These are phyloP conservation scores for Acrocalymma vagum DNA, from an alignment of 2,329 filamentous ascomycete genomes.

Conservation along the genomic window DNA sequence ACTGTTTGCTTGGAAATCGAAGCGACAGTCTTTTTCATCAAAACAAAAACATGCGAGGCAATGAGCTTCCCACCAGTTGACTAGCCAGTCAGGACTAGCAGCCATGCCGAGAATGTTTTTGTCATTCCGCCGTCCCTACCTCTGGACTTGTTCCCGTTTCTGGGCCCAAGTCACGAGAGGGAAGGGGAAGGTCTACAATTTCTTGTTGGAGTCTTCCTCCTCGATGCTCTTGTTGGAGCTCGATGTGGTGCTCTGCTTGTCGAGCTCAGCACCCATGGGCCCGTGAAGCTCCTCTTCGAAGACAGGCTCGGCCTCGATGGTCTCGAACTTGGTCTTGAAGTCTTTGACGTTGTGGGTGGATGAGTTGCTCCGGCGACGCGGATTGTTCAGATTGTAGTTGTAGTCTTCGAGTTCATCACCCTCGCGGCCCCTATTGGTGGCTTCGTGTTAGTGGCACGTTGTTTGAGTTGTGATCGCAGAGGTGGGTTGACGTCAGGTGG, in stretches of 20 bases:
- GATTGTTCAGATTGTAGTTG: conserved; percentile 82
- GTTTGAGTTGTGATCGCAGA: not conserved
- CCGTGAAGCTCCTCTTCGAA: conserved; percentile 90
- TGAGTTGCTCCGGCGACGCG: conserved; percentile 92
- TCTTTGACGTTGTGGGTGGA: conserved; percentile 76
- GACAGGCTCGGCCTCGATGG: conserved; percentile 86
- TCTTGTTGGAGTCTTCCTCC: conserved; percentile 61
- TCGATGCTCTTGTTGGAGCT: conserved; percentile 68
- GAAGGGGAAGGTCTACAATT: conserved; percentile 50
- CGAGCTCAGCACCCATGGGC: conserved; percentile 63
- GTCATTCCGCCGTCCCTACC: too few species aligned
- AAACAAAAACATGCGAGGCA: conserved; percentile 9
- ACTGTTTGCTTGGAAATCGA: conserved; percentile 20
- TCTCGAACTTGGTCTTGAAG: conserved; percentile 97
- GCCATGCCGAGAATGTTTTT: conserved; percentile 20
- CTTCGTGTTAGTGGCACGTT: conserved; percentile 22
- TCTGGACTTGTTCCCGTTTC: too few species aligned
- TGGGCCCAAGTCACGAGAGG: conserved; percentile 10
- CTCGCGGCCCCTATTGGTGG: conserved; percentile 73
- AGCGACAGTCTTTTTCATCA: conserved; percentile 18
- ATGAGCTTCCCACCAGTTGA: conserved; percentile 31
- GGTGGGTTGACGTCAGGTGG: conserved; percentile 17
- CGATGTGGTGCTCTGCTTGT: conserved; percentile 61
- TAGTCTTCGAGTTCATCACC: conserved; percentile 88
- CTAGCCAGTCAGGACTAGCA: conserved; percentile 29